phyloP scores from a whole-genome alignment of 805 yeast genomes.

The Allodekkera sacchari region DNA sequence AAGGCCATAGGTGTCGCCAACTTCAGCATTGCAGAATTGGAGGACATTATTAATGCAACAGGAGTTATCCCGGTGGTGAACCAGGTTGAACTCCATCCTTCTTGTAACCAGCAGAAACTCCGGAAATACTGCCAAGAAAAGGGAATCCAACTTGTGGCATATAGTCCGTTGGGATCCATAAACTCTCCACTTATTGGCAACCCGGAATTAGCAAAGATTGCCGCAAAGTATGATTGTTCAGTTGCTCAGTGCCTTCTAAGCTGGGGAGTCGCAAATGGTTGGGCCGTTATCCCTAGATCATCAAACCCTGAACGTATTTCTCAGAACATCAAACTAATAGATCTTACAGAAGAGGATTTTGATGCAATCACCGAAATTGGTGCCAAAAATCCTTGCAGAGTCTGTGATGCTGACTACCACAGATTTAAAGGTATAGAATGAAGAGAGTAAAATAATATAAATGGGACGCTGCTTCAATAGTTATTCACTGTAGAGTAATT shows the following conservation, averaged over 20 bases:
- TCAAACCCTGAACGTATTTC: slow-evolving; percentile 31
- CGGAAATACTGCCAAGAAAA: slow-evolving; percentile 21
- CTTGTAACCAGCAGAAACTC: slow-evolving; percentile 28
- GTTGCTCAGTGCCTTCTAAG: slow-evolving; percentile 46
- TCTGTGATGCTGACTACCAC: not conserved
- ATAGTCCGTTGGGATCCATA: slow-evolving; percentile 35
- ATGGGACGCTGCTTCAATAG: too few relatives aligned
- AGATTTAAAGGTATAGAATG: not conserved
- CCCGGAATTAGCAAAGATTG: slow-evolving; percentile 30
- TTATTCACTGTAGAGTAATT: too few relatives aligned
- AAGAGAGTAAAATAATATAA: too few relatives aligned
- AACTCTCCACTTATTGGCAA: slow-evolving; percentile 32
- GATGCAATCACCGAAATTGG: slow-evolving; percentile 5
- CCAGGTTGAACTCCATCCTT: slow-evolving; percentile 39
- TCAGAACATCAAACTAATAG: slow-evolving; percentile 24
- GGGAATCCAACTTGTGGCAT: slow-evolving; percentile 29
- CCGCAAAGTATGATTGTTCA: slow-evolving; percentile 40
- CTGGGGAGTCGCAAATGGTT: slow-evolving; percentile 13
- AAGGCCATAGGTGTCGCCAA: slow-evolving; percentile 39
- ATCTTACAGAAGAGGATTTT: slow-evolving; percentile 27
- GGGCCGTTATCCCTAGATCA: slow-evolving; percentile 25
- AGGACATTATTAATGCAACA: slow-evolving; percentile 24
- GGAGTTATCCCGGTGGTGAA: slow-evolving; percentile 34
- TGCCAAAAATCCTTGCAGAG: not conserved
- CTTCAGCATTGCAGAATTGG: slow-evolving; percentile 21